A percentile compares a stretch with the other conserved stretches of the same genome.
These are phyloP conservation scores for Peniophora sp. DNA, from an alignment of 1,284 basidiomycete species.

Conservation along the genomic window DNA sequence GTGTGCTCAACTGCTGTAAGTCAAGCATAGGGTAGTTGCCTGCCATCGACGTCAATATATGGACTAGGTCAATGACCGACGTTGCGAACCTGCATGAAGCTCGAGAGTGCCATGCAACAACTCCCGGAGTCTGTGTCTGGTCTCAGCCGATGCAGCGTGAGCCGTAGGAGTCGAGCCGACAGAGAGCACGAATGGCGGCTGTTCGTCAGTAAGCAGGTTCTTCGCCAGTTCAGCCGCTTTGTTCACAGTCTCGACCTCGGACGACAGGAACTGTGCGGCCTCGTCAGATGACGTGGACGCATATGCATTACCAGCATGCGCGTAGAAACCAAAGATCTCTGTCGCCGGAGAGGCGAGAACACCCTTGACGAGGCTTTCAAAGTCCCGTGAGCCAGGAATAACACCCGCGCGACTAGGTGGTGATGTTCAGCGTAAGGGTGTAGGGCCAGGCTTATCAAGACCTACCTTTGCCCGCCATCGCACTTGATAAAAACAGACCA, in stretches of 20 bases:
- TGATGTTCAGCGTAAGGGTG: background rate
- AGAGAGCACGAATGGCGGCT: constrained; percentile 57
- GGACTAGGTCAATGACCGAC: background rate
- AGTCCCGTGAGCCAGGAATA: constrained; percentile 40
- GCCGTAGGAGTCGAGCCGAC: constrained; percentile 86
- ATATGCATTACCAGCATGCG: constrained; percentile 74
- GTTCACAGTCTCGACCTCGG: constrained; percentile 71
- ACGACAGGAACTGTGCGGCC: constrained; percentile 58
- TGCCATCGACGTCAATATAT: constrained; percentile 16
- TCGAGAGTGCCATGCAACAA: constrained; percentile 55
- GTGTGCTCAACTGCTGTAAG: constrained; percentile 76
- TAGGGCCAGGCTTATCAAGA: constrained; percentile 9
- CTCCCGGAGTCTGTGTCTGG: constrained; percentile 36
- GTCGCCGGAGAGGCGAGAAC: constrained; percentile 48
- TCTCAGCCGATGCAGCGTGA: constrained; percentile 58
- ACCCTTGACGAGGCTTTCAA: constrained; percentile 47
- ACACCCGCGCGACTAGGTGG: constrained; percentile 73
- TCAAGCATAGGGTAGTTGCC: constrained; percentile 83
- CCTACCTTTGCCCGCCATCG: constrained; percentile 71
- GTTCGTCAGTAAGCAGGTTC: constrained; percentile 27
- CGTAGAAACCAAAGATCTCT: constrained; percentile 77
- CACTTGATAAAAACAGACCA: constrained; percentile 83
- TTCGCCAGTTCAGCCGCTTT: constrained; percentile 55
- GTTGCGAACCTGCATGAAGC: constrained; percentile 57
- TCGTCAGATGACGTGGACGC: constrained; percentile 56